Evolutionary conservation across 2,329 filamentous ascomycete species (phyloP), one percentile per base, ranked within the genome.

Genomic region (Ophiostoma himal-ulmi): DNA sequence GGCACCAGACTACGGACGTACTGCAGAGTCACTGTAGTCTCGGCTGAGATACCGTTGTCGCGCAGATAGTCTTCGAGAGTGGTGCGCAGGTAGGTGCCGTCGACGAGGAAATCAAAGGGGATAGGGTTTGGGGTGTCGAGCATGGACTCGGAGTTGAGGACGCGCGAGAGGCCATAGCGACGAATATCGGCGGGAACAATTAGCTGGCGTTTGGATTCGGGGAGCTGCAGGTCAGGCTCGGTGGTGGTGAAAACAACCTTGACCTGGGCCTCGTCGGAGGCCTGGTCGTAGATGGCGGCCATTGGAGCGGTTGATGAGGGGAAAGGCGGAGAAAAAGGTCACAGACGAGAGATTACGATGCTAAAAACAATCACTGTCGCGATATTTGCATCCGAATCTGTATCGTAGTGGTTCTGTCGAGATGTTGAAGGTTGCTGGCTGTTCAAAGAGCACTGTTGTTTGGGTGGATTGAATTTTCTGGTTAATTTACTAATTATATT

Each of bases 71-170:
- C 92, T 78, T 97, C 92, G 74, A 99, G 87, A 22, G 92, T 93
- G 36, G 93, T 91, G 73, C 92, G 90, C 68, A 99, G 86, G 80
- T 96, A 97, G 77, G 91, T 89, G 79, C 95, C 95, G 80, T 97
- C 95, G 81, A 96, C 90, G 75, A 99, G 86, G 82, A 99, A 98
- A 80, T 99, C 95, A 80, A 99, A 90, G 22, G 92, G 92, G 66
- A 94, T 85, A 14, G 91, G 88, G 13, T 82, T 81, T 64, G 86
- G 88, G 65, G 87, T 89, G 77, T 85, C 83, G 78, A 91, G 88
- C 85, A 91, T 89, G 44, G 87, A 87, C 82, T 89, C 86, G 76
- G 89, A 90, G 80, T 91, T 91, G 77, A 91, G 83, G 72, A 91
- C 88, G 71, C 88, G 85, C 22, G 88, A 91, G 69, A 91, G 83